Evolutionary conservation across 805 yeast genomes (phyloP).

Genomic region (Ogataea allantospora): DNA sequence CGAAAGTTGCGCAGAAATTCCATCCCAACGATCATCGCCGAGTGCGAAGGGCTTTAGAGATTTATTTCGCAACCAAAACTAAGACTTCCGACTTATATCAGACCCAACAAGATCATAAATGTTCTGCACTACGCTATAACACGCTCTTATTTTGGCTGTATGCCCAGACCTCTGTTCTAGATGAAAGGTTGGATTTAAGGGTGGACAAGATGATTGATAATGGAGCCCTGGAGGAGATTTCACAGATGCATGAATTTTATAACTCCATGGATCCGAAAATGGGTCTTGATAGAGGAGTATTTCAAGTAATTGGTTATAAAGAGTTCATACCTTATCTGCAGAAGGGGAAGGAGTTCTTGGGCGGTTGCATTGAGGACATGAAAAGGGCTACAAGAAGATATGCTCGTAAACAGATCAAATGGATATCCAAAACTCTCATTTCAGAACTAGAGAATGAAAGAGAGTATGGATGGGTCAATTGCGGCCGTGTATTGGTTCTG

Average conservation of each 20-base stretch:
- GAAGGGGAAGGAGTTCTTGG: slow-evolving; percentile 27
- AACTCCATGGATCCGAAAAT: slow-evolving; percentile 37
- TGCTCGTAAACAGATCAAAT: slow-evolving; percentile 84
- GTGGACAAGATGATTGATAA: slow-evolving; percentile 78
- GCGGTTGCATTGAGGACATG: slow-evolving; percentile 67
- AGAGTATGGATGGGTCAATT: slow-evolving; percentile 46
- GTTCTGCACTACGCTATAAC: slow-evolving; percentile 52
- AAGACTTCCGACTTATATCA: slow-evolving; percentile 70
- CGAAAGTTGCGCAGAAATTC: slow-evolving; percentile 70
- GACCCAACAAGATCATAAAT: slow-evolving; percentile 50
- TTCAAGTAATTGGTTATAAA: slow-evolving; percentile 94
- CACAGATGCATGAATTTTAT: slow-evolving; percentile 52
- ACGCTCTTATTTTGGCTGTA: slow-evolving; percentile 82
- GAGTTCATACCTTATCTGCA: slow-evolving; percentile 67
- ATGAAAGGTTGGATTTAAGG: slow-evolving; percentile 64
- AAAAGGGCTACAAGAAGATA: slow-evolving; percentile 80
- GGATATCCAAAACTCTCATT: slow-evolving; percentile 75
- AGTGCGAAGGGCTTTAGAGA: slow-evolving; percentile 76
- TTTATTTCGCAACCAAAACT: slow-evolving; percentile 63
- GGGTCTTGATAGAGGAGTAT: slow-evolving; percentile 69
- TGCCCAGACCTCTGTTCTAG: slow-evolving; percentile 57
- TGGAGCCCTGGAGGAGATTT: slow-evolving; percentile 73
- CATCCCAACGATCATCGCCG: slow-evolving; percentile 90
- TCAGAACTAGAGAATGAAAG: slow-evolving; percentile 55
- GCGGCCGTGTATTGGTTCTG: slow-evolving; percentile 63